phyloP scores from a whole-genome alignment of 257 asterid species.

The Cordia subcordata region DNA sequence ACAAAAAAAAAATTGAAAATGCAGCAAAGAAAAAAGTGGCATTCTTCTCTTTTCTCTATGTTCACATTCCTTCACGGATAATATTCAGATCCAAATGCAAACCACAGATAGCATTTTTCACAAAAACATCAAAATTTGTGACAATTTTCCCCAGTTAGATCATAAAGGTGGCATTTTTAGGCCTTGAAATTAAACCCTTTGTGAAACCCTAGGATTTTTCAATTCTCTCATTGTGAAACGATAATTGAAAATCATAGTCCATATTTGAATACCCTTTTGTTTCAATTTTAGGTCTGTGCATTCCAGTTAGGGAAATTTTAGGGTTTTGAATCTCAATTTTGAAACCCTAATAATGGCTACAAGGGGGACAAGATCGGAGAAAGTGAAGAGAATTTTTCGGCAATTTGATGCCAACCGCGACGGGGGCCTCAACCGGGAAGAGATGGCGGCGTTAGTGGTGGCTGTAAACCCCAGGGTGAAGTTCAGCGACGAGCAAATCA shows the following conservation, averaged over 20 bases:
- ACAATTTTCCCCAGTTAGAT: slow-evolving; percentile 5
- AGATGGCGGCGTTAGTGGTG: slow-evolving; percentile 88
- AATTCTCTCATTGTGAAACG: slow-evolving; percentile 2
- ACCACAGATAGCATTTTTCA: slow-evolving; percentile 13
- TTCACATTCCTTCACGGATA: slow-evolving; percentile 9
- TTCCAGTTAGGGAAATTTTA: not conserved
- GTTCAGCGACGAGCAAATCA: slow-evolving; percentile 92
- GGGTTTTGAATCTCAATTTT: not conserved
- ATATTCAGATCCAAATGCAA: slow-evolving; percentile 33
- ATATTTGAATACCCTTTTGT: slow-evolving; percentile 14
- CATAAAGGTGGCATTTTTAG: not conserved
- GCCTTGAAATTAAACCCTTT: slow-evolving; percentile 6
- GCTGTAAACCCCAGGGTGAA: slow-evolving; percentile 91
- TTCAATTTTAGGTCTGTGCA: slow-evolving; percentile 6
- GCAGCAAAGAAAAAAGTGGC: slow-evolving; percentile 18
- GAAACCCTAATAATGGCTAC: slow-evolving; percentile 46
- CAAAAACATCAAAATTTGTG: not conserved
- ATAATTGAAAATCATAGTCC: not conserved
- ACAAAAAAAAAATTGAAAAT: not conserved
- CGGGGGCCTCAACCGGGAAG: slow-evolving; percentile 85
- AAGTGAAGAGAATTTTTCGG: slow-evolving; percentile 78
- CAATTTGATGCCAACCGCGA: slow-evolving; percentile 75
- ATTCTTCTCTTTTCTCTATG: slow-evolving; percentile 14
- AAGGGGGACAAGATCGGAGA: slow-evolving; percentile 97
- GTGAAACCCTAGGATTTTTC: slow-evolving; percentile 5